Conservation (phyloP, 1,284 basidiomycete genomes). For the Nidula niveotomentosa region DNA sequence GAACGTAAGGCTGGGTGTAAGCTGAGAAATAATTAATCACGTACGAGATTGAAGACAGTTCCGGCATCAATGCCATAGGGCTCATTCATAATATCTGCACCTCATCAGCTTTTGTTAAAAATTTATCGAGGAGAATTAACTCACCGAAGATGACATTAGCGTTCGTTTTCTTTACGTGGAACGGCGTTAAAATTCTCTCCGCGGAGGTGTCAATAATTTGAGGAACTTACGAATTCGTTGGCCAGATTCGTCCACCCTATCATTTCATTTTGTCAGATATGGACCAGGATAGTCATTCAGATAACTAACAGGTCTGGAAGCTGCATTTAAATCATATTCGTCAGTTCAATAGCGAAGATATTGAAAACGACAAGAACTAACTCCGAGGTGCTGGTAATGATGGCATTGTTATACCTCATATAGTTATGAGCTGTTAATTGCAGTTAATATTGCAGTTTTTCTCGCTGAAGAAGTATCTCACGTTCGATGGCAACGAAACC, state of each 20-base stretch:
- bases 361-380: conserved; percentile 22
- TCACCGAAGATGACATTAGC: conserved; percentile 52
- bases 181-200: background rate
- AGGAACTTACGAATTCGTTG: conserved; percentile 43
- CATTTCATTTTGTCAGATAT: no score
- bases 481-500: conserved; percentile 57
- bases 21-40: conserved; percentile 6
- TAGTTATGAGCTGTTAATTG: conserved; percentile 49
- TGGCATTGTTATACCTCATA: conserved; percentile 53
- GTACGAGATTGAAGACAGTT: conserved; percentile 44
- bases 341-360: no score
- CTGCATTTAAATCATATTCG: conserved; percentile 17
- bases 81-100: conserved; percentile 57
- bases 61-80: conserved; percentile 52
- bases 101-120: conserved; percentile 2
- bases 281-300: background rate
- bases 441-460: conserved; percentile 3
- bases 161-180: conserved; percentile 41
- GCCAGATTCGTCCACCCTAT: conserved; percentile 59
- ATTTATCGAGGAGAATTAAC: background rate
- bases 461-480: conserved; percentile 22
- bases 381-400: conserved; percentile 48
- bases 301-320: conserved; percentile 49
- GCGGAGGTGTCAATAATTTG: no score
- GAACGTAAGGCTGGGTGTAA: background rate